Percentiles rank a stretch among this genome's conserved stretches.
phyloP scores from a whole-genome alignment of 1,284 basidiomycete species.

The Microbotryum saponariae region DNA sequence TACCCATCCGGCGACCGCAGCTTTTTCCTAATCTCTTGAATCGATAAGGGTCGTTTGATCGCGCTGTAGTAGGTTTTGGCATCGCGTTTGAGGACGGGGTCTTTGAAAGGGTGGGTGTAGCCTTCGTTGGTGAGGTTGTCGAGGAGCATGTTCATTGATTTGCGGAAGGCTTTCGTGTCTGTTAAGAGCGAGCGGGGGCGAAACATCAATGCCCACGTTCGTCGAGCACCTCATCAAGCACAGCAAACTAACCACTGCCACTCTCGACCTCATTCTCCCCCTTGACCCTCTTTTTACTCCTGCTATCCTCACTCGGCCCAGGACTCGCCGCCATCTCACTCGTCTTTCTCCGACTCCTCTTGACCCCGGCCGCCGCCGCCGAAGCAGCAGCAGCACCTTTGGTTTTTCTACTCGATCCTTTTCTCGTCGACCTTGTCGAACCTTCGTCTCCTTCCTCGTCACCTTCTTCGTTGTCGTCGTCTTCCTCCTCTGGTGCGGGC shows the following conservation, averaged over 20 bases:
- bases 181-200: not conserved
- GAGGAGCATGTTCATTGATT: conserved; percentile 72
- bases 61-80: conserved; percentile 85
- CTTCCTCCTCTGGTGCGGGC: not conserved
- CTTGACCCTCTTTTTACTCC: not conserved
- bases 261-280: not conserved
- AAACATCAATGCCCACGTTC: not conserved
- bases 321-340: conserved; percentile 7
- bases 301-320: not conserved
- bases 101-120: conserved; percentile 80
- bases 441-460: not conserved
- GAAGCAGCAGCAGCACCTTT: not conserved
- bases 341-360: conserved; percentile 10
- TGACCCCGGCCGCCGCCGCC: not conserved
- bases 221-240: not conserved
- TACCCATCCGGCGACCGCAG: conserved; percentile 71
- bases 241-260: not conserved
- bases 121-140: conserved; percentile 72
- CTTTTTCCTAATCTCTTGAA: conserved; percentile 74
- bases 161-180: conserved; percentile 38
- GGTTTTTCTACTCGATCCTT: not conserved
- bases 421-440: not conserved
- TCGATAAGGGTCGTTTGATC: conserved; percentile 82
- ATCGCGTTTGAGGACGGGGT: conserved; percentile 76
- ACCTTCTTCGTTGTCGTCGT: conserved; percentile 3